phyloP scores from a whole-genome alignment of 1,284 basidiomycete species.

The Cryptococcus floricola region DNA sequence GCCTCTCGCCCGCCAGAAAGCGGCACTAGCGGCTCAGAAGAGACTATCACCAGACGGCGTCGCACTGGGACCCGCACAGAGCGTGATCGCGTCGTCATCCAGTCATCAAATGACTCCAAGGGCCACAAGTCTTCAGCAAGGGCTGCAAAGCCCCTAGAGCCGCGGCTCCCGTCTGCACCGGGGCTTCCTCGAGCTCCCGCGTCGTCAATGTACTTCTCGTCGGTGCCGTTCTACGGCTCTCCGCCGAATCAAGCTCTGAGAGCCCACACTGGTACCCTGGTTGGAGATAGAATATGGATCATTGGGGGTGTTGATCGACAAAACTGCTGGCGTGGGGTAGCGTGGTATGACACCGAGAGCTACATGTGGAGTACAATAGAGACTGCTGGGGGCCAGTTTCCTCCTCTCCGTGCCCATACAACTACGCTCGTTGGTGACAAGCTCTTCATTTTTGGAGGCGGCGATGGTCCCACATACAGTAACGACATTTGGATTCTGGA shows the following conservation, averaged over 20 bases:
- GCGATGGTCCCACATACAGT: constrained; percentile 62
- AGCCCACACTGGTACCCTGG: constrained; percentile 77
- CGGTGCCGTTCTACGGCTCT: constrained; percentile 71
- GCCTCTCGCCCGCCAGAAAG: not conserved
- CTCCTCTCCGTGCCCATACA: constrained; percentile 81
- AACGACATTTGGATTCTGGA: constrained; percentile 75
- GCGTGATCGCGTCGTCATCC: not conserved
- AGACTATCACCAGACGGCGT: not conserved
- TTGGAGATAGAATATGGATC: constrained; percentile 76
- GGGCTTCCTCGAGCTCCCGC: constrained; percentile 25
- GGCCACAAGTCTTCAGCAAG: not conserved
- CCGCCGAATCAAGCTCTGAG: constrained; percentile 71
- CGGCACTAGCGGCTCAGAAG: not conserved
- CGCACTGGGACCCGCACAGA: not conserved
- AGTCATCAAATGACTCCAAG: not conserved
- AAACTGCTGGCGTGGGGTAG: constrained; percentile 67
- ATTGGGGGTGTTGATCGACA: constrained; percentile 84
- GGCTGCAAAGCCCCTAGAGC: constrained; percentile 8
- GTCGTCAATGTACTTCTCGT: constrained; percentile 77
- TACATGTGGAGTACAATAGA: constrained; percentile 82
- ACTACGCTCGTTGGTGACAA: constrained; percentile 74
- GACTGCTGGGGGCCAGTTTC: constrained; percentile 67
- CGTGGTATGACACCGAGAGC: constrained; percentile 84
- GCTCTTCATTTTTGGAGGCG: constrained; percentile 81
- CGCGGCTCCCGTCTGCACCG: constrained; percentile 21